These are phyloP conservation scores for Colletotrichum kahawae DNA, from an alignment of 2,329 filamentous ascomycete species.

Conservation along the genomic window DNA sequence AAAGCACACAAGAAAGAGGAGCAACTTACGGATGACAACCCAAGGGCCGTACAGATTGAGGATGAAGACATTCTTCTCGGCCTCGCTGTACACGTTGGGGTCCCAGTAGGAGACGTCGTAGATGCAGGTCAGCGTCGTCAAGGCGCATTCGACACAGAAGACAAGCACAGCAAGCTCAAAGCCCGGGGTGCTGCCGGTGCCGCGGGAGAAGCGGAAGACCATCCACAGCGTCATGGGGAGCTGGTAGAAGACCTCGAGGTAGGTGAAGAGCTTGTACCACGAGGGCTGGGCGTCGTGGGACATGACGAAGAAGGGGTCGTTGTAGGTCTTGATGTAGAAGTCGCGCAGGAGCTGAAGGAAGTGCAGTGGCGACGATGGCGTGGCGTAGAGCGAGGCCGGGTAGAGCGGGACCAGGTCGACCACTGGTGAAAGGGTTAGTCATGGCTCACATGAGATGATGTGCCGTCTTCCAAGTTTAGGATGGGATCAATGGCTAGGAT, in stretches of 20 bases:
- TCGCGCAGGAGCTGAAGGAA: slow-evolving; percentile 49
- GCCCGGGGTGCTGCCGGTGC: slow-evolving; percentile 32
- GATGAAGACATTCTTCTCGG: slow-evolving; percentile 51
- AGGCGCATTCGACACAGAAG: slow-evolving; percentile 55
- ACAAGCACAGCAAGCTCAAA: slow-evolving; percentile 57
- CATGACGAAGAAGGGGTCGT: slow-evolving; percentile 57
- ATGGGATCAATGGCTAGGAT: not conserved
- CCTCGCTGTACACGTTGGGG: slow-evolving; percentile 43
- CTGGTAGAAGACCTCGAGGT: slow-evolving; percentile 55
- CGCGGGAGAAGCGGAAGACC: slow-evolving; percentile 40
- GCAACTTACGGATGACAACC: slow-evolving; percentile 55
- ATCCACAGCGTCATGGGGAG: slow-evolving; percentile 57
- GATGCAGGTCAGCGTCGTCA: slow-evolving; percentile 58
- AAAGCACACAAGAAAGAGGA: not conserved
- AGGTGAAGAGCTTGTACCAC: slow-evolving; percentile 58
- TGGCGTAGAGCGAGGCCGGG: slow-evolving; percentile 49
- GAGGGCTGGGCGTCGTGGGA: slow-evolving; percentile 38
- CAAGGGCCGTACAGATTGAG: slow-evolving; percentile 58
- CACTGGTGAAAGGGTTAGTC: slow-evolving; percentile 37
- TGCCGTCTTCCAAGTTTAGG: too few relatives aligned
- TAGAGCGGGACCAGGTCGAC: slow-evolving; percentile 61
- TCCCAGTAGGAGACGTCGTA: slow-evolving; percentile 57
- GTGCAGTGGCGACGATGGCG: slow-evolving; percentile 49
- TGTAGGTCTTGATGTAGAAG: slow-evolving; percentile 52
- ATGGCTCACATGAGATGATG: not conserved